phyloP scores from a whole-genome alignment of 176 grass and related monocot species.

The Urochloa ruziziensis region DNA sequence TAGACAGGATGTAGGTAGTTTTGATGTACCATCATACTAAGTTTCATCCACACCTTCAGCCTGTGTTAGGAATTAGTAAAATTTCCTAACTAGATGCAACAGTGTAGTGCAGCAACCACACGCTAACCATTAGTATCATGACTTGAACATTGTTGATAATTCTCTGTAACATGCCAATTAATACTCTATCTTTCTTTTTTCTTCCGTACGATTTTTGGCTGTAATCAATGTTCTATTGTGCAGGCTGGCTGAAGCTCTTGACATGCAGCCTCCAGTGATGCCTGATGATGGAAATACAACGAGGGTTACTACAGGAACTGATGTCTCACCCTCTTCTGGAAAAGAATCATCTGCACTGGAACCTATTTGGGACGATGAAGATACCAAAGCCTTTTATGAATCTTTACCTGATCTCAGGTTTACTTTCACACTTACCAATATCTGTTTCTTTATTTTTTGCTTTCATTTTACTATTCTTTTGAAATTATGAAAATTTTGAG shows the following conservation, averaged over 20 bases:
- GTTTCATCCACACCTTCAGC: not conserved
- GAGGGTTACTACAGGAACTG: slow-evolving; percentile 80
- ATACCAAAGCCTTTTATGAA: slow-evolving; percentile 98
- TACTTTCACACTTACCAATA: slow-evolving; percentile 21
- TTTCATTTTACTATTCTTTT: slow-evolving; percentile 25
- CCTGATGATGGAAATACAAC: slow-evolving; percentile 93
- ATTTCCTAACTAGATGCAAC: not conserved
- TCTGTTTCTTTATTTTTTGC: slow-evolving; percentile 5
- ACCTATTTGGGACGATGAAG: slow-evolving; percentile 98
- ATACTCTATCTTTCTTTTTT: not conserved
- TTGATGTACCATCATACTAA: not conserved
- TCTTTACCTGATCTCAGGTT: slow-evolving; percentile 97
- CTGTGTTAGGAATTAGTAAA: not conserved
- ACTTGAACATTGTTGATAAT: slow-evolving; percentile 1
- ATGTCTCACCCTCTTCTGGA: slow-evolving; percentile 50
- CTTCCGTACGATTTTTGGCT: slow-evolving; percentile 12
- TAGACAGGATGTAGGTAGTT: not conserved
- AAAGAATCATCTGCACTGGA: slow-evolving; percentile 82
- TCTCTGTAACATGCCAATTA: not conserved
- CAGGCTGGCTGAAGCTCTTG: slow-evolving; percentile 94
- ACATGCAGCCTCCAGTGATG: slow-evolving; percentile 95
- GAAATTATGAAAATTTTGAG: slow-evolving; percentile 21
- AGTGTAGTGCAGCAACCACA: not conserved
- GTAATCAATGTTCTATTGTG: slow-evolving; percentile 23
- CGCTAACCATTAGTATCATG: not conserved